Base-by-base conservation (phyloP, 805 yeast species). In the Hanseniaspora singularis region DNA sequence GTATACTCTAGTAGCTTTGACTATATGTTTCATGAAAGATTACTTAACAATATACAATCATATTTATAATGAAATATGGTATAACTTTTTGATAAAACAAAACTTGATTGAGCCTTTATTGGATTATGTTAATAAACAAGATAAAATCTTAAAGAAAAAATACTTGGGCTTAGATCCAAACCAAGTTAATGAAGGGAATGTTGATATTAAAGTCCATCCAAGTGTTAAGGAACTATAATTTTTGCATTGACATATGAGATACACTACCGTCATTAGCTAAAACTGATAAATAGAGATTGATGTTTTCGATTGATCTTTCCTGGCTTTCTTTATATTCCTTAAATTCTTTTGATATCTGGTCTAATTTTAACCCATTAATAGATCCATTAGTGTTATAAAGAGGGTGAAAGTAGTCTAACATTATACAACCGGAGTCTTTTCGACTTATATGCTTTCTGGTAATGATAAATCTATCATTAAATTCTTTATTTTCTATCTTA, bases 11-110 rank as follows among this genome's bases (percentile, higher is more conserved):
- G 14, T 44, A 3, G 40, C 48, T 12, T 18, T 38, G 18, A 15
- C 15, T 16, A 23, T 44, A 8, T 44, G 48, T 24, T 39, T 39
- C 27, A 30, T 44, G 38, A 44, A 31, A 14, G 48, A 44, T 14
- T 44, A 44, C 22, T 19, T 44, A 18, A 44, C 48, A 20, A 39
- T 44, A 16, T 44, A 44, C 20, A 44, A 44, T 31, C 33, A 37
- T 18, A 23, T 44, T 5, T 44, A 37, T 31, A 39, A 44, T 26
- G 48, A 44, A 18, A 44, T 44, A 16, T 44, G 48, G 48, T 44
- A 33, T 31, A 44, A 44, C 14, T 44, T 44, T 18, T 19, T 44
- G 27, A 44, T 44, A 2, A 44, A 44, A 18, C 37, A 37, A 31
- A 44, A 38, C 18, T 26, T 44, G 3, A 44, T 44, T 15, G 48